Base-by-base conservation (phyloP, 345 rosid species). In the Populus davidiana region DNA sequence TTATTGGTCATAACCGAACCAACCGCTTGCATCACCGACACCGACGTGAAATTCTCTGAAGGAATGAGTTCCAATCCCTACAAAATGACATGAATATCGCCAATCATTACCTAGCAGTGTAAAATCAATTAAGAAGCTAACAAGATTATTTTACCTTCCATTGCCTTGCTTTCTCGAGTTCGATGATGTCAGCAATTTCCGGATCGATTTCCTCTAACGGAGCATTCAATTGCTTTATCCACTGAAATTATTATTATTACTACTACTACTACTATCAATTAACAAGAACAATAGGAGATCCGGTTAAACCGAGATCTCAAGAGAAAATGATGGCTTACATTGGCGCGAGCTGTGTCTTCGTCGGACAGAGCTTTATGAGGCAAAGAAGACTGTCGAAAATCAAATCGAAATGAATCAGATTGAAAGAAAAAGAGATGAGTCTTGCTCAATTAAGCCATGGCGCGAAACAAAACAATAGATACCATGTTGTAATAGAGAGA, bases 1-100 rank as follows among this genome's bases (percentile, higher is more conserved):
- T 95, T 93, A 85, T 95, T 95, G 68, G 98, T 95, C 97, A 93
- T 93, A 69, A 93, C 96, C 23, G 99, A 93, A 14, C 99, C 99
- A 77, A 95, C 98, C 20, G 97, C 98, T 93, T 91, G 89, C 98
- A 95, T 93, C 75, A 95, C 99, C 0, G 99, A 93, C 31, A 89
- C 77, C 6, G 99, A 95, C 1, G 99, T 93, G 83, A 95, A 95
- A 75, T 95, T 95, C 90, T 95, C 99, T 0, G 98, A 95, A 4
- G 99, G 97, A 75, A 95, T 93, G 64, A 93, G 96, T 77, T 95
- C 99, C 43, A 95, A 83, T 74, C 98, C 99, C 99, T 95, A 70
- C 29, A 73, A 43, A 43, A 11, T 43, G 47, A 43, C 29, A 52
- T 78, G 39, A 67, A 77, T 21, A 67, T 47, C 18, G 20, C 18